Percentiles rank a stretch among this genome's conserved stretches.
phyloP scores from a whole-genome alignment of 2,329 filamentous ascomycete genomes.

The Diaporthe capsici region DNA sequence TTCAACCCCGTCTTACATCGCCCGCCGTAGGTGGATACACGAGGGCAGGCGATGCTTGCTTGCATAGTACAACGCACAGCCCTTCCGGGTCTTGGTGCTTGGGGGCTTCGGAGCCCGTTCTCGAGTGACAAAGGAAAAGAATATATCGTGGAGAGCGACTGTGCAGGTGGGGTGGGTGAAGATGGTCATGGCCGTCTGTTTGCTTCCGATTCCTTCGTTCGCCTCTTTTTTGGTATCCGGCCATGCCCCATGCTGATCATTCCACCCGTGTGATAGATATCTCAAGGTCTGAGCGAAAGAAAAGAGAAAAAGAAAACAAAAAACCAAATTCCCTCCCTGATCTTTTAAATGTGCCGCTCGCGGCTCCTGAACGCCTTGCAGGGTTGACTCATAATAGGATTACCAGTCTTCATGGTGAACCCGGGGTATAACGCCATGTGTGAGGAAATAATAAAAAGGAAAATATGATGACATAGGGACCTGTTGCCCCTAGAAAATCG shows the following conservation, averaged over 20 bases:
- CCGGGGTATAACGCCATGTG: constrained; percentile 42
- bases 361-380: constrained; percentile 41
- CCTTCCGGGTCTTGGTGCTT: neutral
- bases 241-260: constrained; percentile 22
- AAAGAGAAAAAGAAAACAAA: constrained; percentile 3
- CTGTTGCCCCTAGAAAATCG: neutral
- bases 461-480: constrained; percentile 33
- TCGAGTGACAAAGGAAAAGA: constrained; percentile 29
- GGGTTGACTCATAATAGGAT: constrained; percentile 31
- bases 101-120: neutral
- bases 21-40: neutral
- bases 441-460: neutral
- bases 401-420: constrained; percentile 39
- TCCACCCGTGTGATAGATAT: constrained; percentile 30
- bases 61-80: neutral
- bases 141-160: constrained; percentile 26
- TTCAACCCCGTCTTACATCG: neutral
- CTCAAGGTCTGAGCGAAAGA: constrained; percentile 23
- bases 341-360: constrained; percentile 35
- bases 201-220: neutral
- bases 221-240: neutral
- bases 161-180: constrained; percentile 16
- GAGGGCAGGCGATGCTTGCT: neutral
- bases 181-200: constrained; percentile 22
- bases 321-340: constrained; percentile 10